Evolutionary conservation across 2,329 filamentous ascomycete genomes (phyloP).

Genomic region (Fusarium pseudograminearum): DNA sequence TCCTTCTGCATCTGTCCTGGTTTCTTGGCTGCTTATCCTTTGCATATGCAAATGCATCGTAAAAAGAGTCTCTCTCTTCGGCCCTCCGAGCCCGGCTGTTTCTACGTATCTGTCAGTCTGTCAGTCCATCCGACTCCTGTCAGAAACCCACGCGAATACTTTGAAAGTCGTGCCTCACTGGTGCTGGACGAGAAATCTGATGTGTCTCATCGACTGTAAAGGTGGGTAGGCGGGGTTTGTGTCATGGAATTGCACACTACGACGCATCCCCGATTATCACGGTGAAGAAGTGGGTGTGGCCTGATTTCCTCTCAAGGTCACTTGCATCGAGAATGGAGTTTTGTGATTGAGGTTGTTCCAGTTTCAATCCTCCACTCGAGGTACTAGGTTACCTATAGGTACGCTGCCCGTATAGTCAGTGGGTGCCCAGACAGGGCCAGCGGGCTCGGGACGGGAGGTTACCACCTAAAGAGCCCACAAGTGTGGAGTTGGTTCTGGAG

Average conservation of each 20-base stretch:
- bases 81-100: slow-evolving; percentile 18
- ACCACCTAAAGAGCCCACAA: slow-evolving; percentile 2
- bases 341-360: slow-evolving; percentile 20
- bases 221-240: neutral
- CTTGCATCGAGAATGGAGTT: slow-evolving; percentile 33
- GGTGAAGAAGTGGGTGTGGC: slow-evolving; percentile 10
- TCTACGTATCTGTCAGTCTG: slow-evolving; percentile 1
- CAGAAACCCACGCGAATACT: slow-evolving; percentile 41
- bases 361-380: slow-evolving; percentile 9
- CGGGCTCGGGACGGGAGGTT: neutral
- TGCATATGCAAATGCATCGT: slow-evolving; percentile 19
- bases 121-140: slow-evolving; percentile 33
- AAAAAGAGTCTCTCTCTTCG: slow-evolving; percentile 28
- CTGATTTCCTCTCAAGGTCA: slow-evolving; percentile 29
- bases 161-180: slow-evolving; percentile 31
- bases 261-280: neutral
- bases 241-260: slow-evolving; percentile 14
- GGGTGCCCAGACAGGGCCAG: neutral
- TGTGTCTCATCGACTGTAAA: neutral
- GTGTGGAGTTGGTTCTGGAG: neutral
- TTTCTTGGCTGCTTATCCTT: slow-evolving; percentile 31
- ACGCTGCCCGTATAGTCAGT: neutral
- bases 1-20: slow-evolving; percentile 11
- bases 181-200: slow-evolving; percentile 25
- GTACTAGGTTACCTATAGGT: neutral